Conservation (phyloP, 305 asterid genomes). For the Fraxinus xanthoxyloides region DNA sequence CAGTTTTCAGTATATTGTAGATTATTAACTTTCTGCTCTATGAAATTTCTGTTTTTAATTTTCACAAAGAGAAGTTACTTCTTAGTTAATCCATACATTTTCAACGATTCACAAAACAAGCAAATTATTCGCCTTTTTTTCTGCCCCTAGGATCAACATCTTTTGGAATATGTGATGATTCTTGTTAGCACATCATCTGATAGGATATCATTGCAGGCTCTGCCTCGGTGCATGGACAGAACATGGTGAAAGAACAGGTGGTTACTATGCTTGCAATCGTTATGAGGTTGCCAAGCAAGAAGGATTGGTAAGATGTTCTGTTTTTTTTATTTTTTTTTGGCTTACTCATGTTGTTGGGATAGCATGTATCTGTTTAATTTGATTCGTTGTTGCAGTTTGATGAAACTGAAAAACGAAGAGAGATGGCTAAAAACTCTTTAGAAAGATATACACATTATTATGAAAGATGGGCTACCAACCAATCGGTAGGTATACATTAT, state of each 20-base stretch:
- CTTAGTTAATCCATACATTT: constrained; percentile 10
- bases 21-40: constrained; percentile 17
- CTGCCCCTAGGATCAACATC: constrained; percentile 21
- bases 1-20: not conserved
- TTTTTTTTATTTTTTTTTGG: not conserved
- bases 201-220: constrained; percentile 59
- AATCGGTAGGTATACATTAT: constrained; percentile 56
- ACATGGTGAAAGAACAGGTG: constrained; percentile 81
- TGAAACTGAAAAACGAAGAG: constrained; percentile 89
- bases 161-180: constrained; percentile 8
- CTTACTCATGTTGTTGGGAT: constrained; percentile 22
- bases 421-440: constrained; percentile 94
- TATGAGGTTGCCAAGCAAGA: constrained; percentile 76
- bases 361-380: constrained; percentile 23
- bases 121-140: not conserved
- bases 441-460: constrained; percentile 95
- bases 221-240: constrained; percentile 88
- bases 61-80: not conserved
- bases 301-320: constrained; percentile 63
- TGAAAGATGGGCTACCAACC: constrained; percentile 98
- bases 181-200: constrained; percentile 29
- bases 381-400: constrained; percentile 55
- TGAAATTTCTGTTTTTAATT: not conserved
- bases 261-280: constrained; percentile 85
- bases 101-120: not conserved